phyloP scores from a whole-genome alignment of 306 rosid genomes.

The Sindora glabra region DNA sequence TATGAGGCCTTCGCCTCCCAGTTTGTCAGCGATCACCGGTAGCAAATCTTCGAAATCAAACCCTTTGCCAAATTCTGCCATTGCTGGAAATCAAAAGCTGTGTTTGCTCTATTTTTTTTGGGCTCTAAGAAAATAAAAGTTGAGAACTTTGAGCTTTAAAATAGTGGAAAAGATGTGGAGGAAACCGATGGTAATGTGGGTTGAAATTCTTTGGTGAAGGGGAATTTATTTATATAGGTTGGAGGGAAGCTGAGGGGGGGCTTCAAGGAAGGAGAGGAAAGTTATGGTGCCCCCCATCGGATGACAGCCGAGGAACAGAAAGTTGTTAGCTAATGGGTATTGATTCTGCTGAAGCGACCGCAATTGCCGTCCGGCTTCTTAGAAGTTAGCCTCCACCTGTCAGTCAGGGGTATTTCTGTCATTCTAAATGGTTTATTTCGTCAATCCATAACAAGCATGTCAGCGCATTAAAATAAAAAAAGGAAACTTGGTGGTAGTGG shows the following conservation, averaged over 20 bases:
- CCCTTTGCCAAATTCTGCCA: slow-evolving; percentile 27
- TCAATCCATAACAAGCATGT: too few relatives aligned
- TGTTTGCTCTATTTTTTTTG: too few relatives aligned
- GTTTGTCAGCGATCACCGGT: slow-evolving; percentile 44
- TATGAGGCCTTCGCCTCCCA: slow-evolving; percentile 55
- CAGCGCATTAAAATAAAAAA: too few relatives aligned
- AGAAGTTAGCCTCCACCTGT: slow-evolving; percentile 20
- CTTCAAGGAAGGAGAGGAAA: slow-evolving; percentile 24
- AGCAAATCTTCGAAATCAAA: slow-evolving; percentile 43
- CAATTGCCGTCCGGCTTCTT: slow-evolving; percentile 29
- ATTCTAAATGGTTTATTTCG: too few relatives aligned
- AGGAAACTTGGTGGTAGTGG: too few relatives aligned
- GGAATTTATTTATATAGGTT: background rate
- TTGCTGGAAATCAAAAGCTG: too few relatives aligned
- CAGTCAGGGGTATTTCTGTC: background rate
- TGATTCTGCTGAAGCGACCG: slow-evolving; percentile 1
- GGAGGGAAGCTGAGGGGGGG: background rate
- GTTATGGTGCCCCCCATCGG: too few relatives aligned
- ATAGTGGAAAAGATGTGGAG: too few relatives aligned
- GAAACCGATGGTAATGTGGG: background rate
- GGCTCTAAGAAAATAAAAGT: too few relatives aligned
- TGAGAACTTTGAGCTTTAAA: background rate
- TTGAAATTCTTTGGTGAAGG: background rate
- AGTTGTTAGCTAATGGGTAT: slow-evolving; percentile 24
- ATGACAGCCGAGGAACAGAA: slow-evolving; percentile 41